Conservation (phyloP, 2,329 filamentous ascomycete genomes). For the Aspergillus calidoustus region DNA sequence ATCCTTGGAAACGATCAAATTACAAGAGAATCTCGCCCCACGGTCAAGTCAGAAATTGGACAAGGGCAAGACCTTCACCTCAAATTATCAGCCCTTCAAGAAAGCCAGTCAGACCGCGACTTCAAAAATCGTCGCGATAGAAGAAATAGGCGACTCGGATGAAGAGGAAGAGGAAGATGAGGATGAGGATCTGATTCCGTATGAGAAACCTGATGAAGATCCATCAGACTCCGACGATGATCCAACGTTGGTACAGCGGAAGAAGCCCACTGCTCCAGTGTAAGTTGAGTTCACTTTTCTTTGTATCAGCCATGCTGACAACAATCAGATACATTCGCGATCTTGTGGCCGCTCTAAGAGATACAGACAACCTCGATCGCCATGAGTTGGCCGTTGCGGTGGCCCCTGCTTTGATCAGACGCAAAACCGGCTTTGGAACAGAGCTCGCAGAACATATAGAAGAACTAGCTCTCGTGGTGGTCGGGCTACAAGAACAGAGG, state of each 20-base stretch:
- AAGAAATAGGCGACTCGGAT: conserved; percentile 67
- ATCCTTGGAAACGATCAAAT: conserved; percentile 56
- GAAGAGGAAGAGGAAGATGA: conserved; percentile 52
- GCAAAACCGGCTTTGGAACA: conserved; percentile 85
- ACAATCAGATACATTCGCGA: conserved; percentile 73
- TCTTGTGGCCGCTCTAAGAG: conserved; percentile 76
- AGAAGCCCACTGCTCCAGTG: conserved; percentile 83
- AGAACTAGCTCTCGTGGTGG: conserved; percentile 75
- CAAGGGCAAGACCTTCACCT: conserved; percentile 17
- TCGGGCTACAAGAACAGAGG: conserved; percentile 83
- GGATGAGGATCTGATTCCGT: conserved; percentile 72
- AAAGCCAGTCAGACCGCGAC: neutral
- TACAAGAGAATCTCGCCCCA: conserved; percentile 21
- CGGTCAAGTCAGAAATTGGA: conserved; percentile 23
- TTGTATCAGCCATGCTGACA: conserved; percentile 18
- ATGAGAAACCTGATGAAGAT: conserved; percentile 86
- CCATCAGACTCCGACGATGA: conserved; percentile 92
- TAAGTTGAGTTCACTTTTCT: conserved; percentile 37
- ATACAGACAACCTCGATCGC: conserved; percentile 81
- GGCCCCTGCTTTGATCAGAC: conserved; percentile 78
- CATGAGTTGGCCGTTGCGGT: conserved; percentile 79
- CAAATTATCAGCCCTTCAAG: conserved; percentile 4
- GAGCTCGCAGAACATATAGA: conserved; percentile 85
- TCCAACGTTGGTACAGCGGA: conserved; percentile 79
- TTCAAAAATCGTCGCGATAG: conserved; percentile 57